These are phyloP conservation scores for Arthrinium puccinioides DNA, from an alignment of 2,329 filamentous ascomycete genomes.

Conservation along the genomic window DNA sequence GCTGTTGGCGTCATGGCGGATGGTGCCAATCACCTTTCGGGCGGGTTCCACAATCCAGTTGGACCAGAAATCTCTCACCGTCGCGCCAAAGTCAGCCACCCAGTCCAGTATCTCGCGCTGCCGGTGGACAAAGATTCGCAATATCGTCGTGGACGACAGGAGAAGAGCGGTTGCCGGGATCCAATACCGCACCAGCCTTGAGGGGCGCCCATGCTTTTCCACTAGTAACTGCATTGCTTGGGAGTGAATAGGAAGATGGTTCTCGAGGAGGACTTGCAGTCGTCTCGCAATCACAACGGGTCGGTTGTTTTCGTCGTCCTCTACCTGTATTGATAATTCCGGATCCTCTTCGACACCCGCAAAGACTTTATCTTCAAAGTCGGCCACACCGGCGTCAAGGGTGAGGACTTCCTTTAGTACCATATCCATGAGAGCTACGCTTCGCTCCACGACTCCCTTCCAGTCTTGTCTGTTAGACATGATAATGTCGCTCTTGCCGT, in stretches of 20 bases:
- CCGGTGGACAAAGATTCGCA: slow-evolving; percentile 68
- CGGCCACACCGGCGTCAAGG: slow-evolving; percentile 52
- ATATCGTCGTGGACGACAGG: slow-evolving; percentile 78
- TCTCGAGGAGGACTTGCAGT: slow-evolving; percentile 60
- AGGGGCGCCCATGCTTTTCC: slow-evolving; percentile 65
- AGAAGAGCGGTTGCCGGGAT: slow-evolving; percentile 64
- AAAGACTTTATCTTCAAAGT: slow-evolving; percentile 62
- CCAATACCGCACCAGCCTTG: slow-evolving; percentile 78
- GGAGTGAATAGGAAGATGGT: slow-evolving; percentile 61
- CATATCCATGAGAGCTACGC: slow-evolving; percentile 78
- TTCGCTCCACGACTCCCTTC: slow-evolving; percentile 71
- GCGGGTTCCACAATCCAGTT: slow-evolving; percentile 93
- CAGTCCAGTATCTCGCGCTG: slow-evolving; percentile 72
- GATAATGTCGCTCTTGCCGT: slow-evolving; percentile 39
- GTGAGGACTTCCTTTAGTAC: slow-evolving; percentile 66
- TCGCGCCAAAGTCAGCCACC: slow-evolving; percentile 72
- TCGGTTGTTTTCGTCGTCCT: slow-evolving; percentile 38
- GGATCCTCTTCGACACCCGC: slow-evolving; percentile 54
- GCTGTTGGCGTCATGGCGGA: slow-evolving; percentile 84
- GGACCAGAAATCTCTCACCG: slow-evolving; percentile 81
- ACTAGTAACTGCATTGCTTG: slow-evolving; percentile 48
- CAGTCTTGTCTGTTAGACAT: slow-evolving; percentile 40
- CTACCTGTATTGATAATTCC: slow-evolving; percentile 45
- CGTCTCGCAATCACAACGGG: slow-evolving; percentile 58
- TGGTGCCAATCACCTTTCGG: slow-evolving; percentile 79